Conservation (phyloP, 208 protist genomes). For the Hexamita inflata region DNA sequence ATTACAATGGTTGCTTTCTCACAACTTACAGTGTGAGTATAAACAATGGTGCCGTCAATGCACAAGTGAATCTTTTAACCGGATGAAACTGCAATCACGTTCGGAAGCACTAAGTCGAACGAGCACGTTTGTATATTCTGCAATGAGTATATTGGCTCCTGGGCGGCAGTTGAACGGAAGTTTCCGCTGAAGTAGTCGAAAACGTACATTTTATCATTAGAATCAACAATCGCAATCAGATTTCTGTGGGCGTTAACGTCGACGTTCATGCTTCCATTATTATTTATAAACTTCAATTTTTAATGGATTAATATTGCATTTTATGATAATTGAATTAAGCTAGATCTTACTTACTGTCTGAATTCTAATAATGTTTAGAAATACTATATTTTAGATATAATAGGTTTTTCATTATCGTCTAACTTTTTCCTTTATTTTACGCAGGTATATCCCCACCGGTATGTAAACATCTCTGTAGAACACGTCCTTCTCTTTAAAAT, state of each 20-base stretch:
- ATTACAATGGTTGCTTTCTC: background rate
- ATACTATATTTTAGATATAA: too few species aligned
- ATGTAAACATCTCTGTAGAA: too few species aligned
- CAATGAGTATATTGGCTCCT: background rate
- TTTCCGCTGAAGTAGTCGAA: background rate
- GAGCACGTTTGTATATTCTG: too few species aligned
- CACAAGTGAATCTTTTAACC: background rate
- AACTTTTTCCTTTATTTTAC: too few species aligned
- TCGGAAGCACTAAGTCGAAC: slow-evolving; percentile 4
- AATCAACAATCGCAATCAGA: background rate
- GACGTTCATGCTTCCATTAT: background rate
- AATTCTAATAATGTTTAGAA: too few species aligned
- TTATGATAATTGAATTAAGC: too few species aligned
- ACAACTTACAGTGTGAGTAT: background rate
- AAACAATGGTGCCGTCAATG: background rate
- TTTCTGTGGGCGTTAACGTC: background rate
- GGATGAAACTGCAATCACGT: background rate
- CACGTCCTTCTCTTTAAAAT: too few species aligned
- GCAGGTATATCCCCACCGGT: too few species aligned
- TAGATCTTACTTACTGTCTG: too few species aligned
- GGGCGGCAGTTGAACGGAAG: background rate
- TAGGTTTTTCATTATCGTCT: too few species aligned
- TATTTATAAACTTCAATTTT: too few species aligned
- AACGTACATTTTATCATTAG: background rate
- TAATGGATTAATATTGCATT: too few species aligned